A percentile compares a stretch with the other conserved stretches of the same genome.
Evolutionary conservation across 164 flowering plant species (phyloP).

Genomic region (Akebia trifoliata): DNA sequence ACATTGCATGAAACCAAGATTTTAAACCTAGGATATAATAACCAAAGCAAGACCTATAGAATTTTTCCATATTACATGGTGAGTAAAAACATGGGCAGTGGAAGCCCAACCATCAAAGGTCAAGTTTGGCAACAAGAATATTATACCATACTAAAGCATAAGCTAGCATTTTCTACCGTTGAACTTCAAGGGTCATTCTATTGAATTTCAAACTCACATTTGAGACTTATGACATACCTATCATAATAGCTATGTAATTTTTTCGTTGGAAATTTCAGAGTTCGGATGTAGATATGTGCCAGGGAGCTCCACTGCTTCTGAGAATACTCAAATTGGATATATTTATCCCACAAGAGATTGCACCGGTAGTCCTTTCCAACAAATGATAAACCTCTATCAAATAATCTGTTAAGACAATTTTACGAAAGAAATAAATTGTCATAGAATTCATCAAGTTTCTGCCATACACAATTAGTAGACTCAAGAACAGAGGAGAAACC

Average conservation of each 20-base stretch:
- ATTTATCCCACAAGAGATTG: constrained; percentile 80
- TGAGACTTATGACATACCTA: constrained; percentile 38
- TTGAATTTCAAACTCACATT: background rate
- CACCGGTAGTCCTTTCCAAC: constrained; percentile 83
- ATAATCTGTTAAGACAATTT: constrained; percentile 48
- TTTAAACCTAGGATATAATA: too few species aligned
- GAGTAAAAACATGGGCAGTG: too few species aligned
- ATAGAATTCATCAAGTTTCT: background rate
- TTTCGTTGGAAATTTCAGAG: constrained; percentile 69
- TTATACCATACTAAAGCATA: too few species aligned
- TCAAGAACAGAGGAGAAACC: background rate
- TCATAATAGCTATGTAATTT: constrained; percentile 61
- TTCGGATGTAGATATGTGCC: constrained; percentile 54
- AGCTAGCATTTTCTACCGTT: too few species aligned
- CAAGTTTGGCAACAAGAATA: too few species aligned
- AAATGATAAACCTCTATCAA: constrained; percentile 64
- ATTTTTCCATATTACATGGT: too few species aligned
- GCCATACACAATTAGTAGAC: background rate
- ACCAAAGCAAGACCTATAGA: too few species aligned
- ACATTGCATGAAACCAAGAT: too few species aligned
- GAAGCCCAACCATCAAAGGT: too few species aligned
- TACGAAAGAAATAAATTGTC: background rate
- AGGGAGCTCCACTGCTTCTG: constrained; percentile 76
- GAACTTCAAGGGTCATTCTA: background rate
- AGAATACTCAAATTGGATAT: constrained; percentile 66